phyloP scores from a whole-genome alignment of 2,329 filamentous ascomycete species.

The Drechslerella coelobrocha region DNA sequence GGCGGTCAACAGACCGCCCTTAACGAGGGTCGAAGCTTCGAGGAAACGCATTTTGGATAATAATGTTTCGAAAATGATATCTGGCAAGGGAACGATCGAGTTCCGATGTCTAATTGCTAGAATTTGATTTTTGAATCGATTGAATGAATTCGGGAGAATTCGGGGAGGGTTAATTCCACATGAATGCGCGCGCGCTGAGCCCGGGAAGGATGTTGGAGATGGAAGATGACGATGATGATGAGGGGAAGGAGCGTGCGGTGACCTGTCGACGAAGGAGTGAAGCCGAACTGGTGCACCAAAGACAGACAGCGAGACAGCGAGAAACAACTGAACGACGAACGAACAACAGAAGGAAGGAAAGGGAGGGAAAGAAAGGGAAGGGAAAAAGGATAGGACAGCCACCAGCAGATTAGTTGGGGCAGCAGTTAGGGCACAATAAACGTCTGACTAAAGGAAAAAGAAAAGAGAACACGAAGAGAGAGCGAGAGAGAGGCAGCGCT shows the following conservation, averaged over 20 bases:
- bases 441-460: no score
- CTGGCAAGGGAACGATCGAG: background rate
- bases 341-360: slow-evolving; percentile 6
- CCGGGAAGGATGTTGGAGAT: background rate
- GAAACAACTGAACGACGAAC: slow-evolving; percentile 1
- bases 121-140: background rate
- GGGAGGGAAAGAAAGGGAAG: slow-evolving; percentile 6
- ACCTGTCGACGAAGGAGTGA: slow-evolving; percentile 24
- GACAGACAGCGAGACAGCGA: background rate
- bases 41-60: slow-evolving; percentile 27
- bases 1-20: slow-evolving; percentile 34
- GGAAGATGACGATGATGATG: background rate
- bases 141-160: background rate
- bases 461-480: background rate
- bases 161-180: background rate
- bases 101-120: background rate
- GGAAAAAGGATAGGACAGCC: slow-evolving; percentile 1
- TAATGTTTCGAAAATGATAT: background rate
- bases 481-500: background rate
- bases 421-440: no score
- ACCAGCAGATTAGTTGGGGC: no score
- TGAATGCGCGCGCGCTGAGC: background rate
- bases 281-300: slow-evolving; percentile 14
- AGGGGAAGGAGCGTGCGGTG: slow-evolving; percentile 3
- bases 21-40: slow-evolving; percentile 30